Evolutionary conservation across 331 rosid genomes (phyloP).

Genomic region (Phaseolus coccineus): DNA sequence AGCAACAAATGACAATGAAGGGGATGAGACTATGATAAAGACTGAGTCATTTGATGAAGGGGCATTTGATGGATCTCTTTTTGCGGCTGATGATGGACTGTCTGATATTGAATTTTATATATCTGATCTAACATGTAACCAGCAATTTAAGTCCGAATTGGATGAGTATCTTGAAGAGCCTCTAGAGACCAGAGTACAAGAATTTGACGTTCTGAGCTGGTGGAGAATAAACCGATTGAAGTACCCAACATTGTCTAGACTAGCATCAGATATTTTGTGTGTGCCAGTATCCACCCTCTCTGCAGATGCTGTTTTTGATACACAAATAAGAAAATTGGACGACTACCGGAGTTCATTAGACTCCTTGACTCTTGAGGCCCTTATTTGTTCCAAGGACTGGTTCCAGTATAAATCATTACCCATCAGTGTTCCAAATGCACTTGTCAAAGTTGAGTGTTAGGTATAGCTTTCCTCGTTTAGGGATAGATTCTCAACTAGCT

Average conservation of each 20-base stretch:
- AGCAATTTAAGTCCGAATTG: conserved; percentile 72
- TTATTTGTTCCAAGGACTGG: conserved; percentile 91
- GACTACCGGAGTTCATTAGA: conserved; percentile 65
- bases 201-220: conserved; percentile 81
- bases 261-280: conserved; percentile 91
- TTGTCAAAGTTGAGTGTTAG: conserved; percentile 64
- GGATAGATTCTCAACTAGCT: conserved; percentile 45
- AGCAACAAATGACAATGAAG: conserved; percentile 57
- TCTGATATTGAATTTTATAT: conserved; percentile 74
- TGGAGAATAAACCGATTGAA: conserved; percentile 70
- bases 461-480: conserved; percentile 39
- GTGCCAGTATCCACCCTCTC: conserved; percentile 77
- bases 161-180: conserved; percentile 86
- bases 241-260: conserved; percentile 79
- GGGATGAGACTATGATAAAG: conserved; percentile 53
- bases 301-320: conserved; percentile 73
- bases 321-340: conserved; percentile 71
- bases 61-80: conserved; percentile 57
- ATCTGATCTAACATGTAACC: conserved; percentile 70
- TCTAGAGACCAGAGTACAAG: conserved; percentile 54
- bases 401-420: conserved; percentile 62
- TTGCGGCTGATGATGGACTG: conserved; percentile 59
- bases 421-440: conserved; percentile 53
- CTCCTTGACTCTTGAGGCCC: conserved; percentile 76
- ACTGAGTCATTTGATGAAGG: conserved; percentile 62